These are phyloP conservation scores for Collybiopsis confluens DNA, from an alignment of 768 basidiomycete genomes.

Conservation along the genomic window DNA sequence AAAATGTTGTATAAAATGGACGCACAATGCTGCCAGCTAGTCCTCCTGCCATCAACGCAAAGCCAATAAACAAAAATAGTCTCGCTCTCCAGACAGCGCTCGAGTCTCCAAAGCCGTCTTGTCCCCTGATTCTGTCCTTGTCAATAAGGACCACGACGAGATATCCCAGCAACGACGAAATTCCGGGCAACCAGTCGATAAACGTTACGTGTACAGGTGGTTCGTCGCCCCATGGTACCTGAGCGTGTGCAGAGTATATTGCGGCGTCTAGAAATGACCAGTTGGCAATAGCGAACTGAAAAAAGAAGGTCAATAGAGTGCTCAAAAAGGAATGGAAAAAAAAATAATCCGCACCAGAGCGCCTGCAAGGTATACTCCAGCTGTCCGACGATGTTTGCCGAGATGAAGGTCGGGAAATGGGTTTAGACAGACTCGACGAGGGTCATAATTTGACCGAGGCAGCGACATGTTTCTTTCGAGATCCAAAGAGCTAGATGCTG, in stretches of 20 bases:
- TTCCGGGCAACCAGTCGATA: conserved; percentile 96
- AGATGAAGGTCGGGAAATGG: conserved; percentile 76
- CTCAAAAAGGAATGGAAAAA: background rate
- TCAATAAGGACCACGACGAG: conserved; percentile 91
- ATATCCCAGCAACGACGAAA: conserved; percentile 90
- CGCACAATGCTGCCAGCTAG: conserved; percentile 94
- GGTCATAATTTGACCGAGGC: conserved; percentile 60
- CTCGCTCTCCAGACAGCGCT: conserved; percentile 89
- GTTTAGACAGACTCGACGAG: conserved; percentile 70
- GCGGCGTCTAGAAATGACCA: conserved; percentile 96
- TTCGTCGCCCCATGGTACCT: conserved; percentile 58
- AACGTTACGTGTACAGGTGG: conserved; percentile 75
- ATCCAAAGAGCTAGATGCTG: background rate
- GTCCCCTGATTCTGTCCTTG: conserved; percentile 81
- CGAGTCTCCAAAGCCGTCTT: conserved; percentile 77
- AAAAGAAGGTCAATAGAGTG: background rate
- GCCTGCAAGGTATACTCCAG: conserved; percentile 89
- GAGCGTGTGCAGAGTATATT: conserved; percentile 84
- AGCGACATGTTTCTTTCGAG: conserved; percentile 31
- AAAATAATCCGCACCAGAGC: conserved; percentile 64
- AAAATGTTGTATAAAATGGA: conserved; percentile 14
- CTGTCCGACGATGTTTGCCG: conserved; percentile 72
- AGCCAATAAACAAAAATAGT: conserved; percentile 88
- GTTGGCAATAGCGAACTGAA: conserved; percentile 90
- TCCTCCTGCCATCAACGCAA: conserved; percentile 96